These are phyloP conservation scores for Debaryomycetaceae sp. DNA, from an alignment of 1,139 yeast genomes.

Conservation along the genomic window DNA sequence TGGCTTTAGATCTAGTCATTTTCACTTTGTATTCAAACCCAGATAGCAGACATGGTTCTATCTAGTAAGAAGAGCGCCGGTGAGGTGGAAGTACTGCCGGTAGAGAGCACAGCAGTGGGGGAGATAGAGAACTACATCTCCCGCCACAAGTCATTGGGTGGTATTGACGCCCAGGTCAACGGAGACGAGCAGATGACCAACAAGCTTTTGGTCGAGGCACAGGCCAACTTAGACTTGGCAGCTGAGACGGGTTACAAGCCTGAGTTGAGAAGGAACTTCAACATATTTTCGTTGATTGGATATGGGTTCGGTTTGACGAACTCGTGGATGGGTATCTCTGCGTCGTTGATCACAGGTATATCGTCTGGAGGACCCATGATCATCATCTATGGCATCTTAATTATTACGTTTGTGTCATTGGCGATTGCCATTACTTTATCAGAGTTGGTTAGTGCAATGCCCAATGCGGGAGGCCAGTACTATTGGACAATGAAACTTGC, in stretches of 20 bases:
- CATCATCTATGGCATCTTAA: constrained; percentile 43
- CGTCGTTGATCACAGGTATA: constrained; percentile 47
- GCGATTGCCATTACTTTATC: constrained; percentile 10
- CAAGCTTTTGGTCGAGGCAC: constrained; percentile 24
- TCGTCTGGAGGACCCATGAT: constrained; percentile 49
- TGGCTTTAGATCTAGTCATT: no score
- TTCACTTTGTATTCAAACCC: no score
- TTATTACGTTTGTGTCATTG: constrained; percentile 13
- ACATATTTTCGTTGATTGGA: constrained; percentile 26
- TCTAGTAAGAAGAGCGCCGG: background rate
- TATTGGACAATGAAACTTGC: constrained; percentile 14
- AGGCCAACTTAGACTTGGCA: constrained; percentile 28
- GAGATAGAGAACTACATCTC: constrained; percentile 18
- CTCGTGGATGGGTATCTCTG: constrained; percentile 53
- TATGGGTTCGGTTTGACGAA: constrained; percentile 52
- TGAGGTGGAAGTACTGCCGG: constrained; percentile 11
- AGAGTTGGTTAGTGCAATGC: constrained; percentile 15
- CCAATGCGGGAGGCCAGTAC: constrained; percentile 18
- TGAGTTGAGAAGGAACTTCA: constrained; percentile 24
- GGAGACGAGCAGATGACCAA: constrained; percentile 13
- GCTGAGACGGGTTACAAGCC: constrained; percentile 35
- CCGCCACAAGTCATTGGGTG: constrained; percentile 5
- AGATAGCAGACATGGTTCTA: background rate
- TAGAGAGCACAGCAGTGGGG: constrained; percentile 17
- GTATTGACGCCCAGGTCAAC: background rate